Evolutionary conservation across 1,284 basidiomycete species (phyloP).

Genomic region (Xerocomus nothofagi): DNA sequence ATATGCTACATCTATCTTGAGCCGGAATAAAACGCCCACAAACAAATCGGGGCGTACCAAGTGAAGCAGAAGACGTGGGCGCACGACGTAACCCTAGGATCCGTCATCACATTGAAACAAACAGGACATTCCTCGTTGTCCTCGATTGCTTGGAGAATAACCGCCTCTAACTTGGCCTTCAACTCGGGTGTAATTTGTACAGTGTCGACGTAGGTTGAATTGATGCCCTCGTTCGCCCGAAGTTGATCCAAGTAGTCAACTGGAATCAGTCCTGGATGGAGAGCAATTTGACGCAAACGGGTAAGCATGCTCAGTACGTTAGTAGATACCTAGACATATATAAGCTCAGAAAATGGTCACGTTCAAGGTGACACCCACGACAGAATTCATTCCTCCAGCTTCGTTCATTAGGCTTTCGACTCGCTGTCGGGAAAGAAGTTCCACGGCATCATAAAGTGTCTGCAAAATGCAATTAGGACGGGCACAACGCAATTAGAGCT

Average conservation of each 20-base stretch:
- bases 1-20: conserved; percentile 49
- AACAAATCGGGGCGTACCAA: conserved; percentile 48
- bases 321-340: conserved; percentile 53
- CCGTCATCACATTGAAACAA: conserved; percentile 64
- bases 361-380: conserved; percentile 31
- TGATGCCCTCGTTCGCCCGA: conserved; percentile 38
- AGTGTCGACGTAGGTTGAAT: conserved; percentile 28
- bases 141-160: conserved; percentile 70
- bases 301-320: conserved; percentile 83
- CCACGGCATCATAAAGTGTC: conserved; percentile 76
- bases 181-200: conserved; percentile 49
- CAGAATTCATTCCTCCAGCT: conserved; percentile 39
- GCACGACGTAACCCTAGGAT: conserved; percentile 80
- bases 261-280: conserved; percentile 81
- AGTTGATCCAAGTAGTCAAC: conserved; percentile 74
- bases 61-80: conserved; percentile 74
- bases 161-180: conserved; percentile 56
- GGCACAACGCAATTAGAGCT: not conserved
- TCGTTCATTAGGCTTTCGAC: conserved; percentile 57
- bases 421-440: conserved; percentile 59
- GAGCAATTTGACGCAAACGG: conserved; percentile 81
- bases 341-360: conserved; percentile 3
- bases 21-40: not conserved
- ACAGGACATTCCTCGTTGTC: conserved; percentile 85
- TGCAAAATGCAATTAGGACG: conserved; percentile 30